Conservation (phyloP, 306 rosid species). For the barrel medic (Medicago truncatula) region MtrunA17r5.0-ANR NC_053049.1:38297501-38298000, state of each 20-base stretch:
- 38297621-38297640: constrained; percentile 69
- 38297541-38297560: constrained; percentile 90
- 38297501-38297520: constrained; percentile 81
- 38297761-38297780: background rate
- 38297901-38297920: constrained; percentile 11
- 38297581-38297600: constrained; percentile 85
- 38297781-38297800: constrained; percentile 15
- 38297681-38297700: constrained; percentile 51
- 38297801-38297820: constrained; percentile 13
- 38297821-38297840: background rate
- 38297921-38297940: background rate
- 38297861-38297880: constrained; percentile 27
- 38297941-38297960: background rate
- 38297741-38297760: constrained; percentile 2
- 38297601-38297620: constrained; percentile 88
- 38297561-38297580: constrained; percentile 73
- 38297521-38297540: constrained; percentile 83
- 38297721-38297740: constrained; percentile 8
- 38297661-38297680: constrained; percentile 97
- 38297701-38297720: constrained; percentile 8
- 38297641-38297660: constrained; percentile 92
- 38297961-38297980: constrained; percentile 17
- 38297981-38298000: constrained; percentile 18
- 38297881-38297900: constrained; percentile 38
- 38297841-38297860: constrained; percentile 28